These are phyloP conservation scores for Leccinum cinnamomeum DNA, from an alignment of 1,284 basidiomycete genomes.

Conservation along the genomic window DNA sequence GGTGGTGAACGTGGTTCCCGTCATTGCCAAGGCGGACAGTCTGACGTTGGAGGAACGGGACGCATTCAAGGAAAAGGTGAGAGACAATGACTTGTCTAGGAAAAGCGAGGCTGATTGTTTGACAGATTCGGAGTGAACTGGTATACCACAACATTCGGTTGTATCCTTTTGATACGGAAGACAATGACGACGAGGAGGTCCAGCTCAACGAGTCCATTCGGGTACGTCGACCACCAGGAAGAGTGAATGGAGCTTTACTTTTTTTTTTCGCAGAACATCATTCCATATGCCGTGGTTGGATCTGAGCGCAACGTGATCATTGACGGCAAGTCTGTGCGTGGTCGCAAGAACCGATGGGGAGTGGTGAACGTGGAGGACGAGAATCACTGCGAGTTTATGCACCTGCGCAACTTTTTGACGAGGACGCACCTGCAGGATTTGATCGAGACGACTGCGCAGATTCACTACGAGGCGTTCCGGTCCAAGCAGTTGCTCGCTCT, in stretches of 20 bases:
- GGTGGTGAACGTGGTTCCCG: conserved; percentile 98
- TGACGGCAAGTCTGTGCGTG: conserved; percentile 93
- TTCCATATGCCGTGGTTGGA: conserved; percentile 96
- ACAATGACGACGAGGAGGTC: conserved; percentile 90
- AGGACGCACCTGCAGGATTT: conserved; percentile 97
- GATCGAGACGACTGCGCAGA: conserved; percentile 98
- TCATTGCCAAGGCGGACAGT: conserved; percentile 98
- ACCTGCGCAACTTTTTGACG: conserved; percentile 95
- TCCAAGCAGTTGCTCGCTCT: conserved; percentile 94
- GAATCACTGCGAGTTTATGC: conserved; percentile 97
- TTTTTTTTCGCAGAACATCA: conserved; percentile 63
- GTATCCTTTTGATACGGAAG: conserved; percentile 97
- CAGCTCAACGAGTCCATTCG: conserved; percentile 90
- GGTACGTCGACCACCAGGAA: conserved; percentile 46
- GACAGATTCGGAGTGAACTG: conserved; percentile 89
- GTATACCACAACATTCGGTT: conserved; percentile 91
- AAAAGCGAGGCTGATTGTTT: conserved; percentile 4
- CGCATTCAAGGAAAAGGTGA: conserved; percentile 88
- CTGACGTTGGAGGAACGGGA: conserved; percentile 93
- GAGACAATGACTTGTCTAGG: conserved; percentile 1
- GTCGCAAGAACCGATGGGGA: conserved; percentile 97
- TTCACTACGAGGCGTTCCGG: conserved; percentile 99
- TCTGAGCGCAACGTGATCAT: conserved; percentile 94
- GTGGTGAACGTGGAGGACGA: conserved; percentile 98
- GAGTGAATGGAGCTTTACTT: conserved; percentile 4